A percentile compares a stretch with the other conserved stretches of the same genome.
Conservation (phyloP, 164 flowering plant species). For the grape (Vitis vinifera) region ASM3070453v1 NC_081810.1:1295001-1295500, state of each 20-base stretch:
- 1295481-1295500: background rate
- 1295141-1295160: background rate
- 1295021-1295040: too few relatives aligned
- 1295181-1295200: background rate
- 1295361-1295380: background rate
- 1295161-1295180: background rate
- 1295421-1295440: background rate
- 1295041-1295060: too few relatives aligned
- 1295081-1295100: too few relatives aligned
- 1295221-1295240: background rate
- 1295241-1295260: background rate
- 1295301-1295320: background rate
- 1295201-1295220: background rate
- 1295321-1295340: background rate
- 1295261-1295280: background rate
- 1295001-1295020: too few relatives aligned
- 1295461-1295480: background rate
- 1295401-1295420: slow-evolving; percentile 1
- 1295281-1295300: background rate
- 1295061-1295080: too few relatives aligned
- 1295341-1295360: background rate
- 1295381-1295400: slow-evolving; percentile 1
- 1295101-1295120: too few relatives aligned
- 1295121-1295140: background rate
- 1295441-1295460: background rate